These are phyloP conservation scores for Astragalus membranaceus DNA, from an alignment of 306 rosid species.

Conservation along the genomic window DNA sequence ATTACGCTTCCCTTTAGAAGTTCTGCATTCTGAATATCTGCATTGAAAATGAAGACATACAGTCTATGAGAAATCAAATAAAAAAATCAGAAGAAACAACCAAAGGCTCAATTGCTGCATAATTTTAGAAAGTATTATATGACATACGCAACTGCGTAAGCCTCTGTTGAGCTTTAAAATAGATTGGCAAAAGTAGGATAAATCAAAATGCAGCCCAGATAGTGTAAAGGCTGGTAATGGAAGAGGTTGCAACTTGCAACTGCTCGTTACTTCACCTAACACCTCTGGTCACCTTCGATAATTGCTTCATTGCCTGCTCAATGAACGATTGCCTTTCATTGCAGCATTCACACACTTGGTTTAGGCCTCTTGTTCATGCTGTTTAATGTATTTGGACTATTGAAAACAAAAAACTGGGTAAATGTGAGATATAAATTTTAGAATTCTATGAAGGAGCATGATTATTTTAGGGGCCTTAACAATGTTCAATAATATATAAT, in stretches of 20 bases:
- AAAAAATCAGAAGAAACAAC: background rate
- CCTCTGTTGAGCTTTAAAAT: background rate
- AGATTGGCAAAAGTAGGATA: background rate
- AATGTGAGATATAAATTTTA: background rate
- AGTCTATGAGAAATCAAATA: background rate
- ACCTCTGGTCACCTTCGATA: background rate
- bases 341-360: background rate
- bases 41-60: background rate
- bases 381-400: background rate
- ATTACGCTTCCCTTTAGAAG: background rate
- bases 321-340: background rate
- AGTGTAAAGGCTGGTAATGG: background rate
- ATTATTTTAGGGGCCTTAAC: background rate
- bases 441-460: background rate
- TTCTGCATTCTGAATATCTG: background rate
- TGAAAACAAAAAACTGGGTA: background rate
- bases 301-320: background rate
- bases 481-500: background rate
- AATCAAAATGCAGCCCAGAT: background rate
- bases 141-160: background rate
- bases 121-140: background rate
- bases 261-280: background rate
- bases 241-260: conserved; percentile 6
- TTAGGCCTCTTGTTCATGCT: background rate
- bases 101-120: background rate